phyloP scores from a whole-genome alignment of 495 filamentous ascomycete genomes.

The Podospora sp. region DNA sequence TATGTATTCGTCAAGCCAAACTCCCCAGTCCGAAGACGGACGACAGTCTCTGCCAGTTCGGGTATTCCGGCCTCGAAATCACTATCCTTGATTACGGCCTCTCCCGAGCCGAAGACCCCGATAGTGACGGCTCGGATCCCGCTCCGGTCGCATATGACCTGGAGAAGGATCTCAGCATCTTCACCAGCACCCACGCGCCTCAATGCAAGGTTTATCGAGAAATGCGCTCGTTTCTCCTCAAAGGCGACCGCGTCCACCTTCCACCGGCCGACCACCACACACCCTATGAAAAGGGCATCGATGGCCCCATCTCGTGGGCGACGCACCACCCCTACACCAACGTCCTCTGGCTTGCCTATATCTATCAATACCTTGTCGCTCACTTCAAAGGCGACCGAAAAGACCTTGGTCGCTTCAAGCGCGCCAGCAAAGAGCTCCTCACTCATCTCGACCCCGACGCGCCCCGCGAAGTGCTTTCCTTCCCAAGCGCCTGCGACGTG shows the following conservation, averaged over 20 bases:
- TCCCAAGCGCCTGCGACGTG: constrained; percentile 47
- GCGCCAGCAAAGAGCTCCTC: constrained; percentile 46
- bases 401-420: constrained; percentile 40
- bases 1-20: constrained; percentile 66
- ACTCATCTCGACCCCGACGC: constrained; percentile 46
- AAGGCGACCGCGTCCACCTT: constrained; percentile 34
- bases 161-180: constrained; percentile 55
- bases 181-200: constrained; percentile 51
- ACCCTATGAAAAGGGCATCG: constrained; percentile 38
- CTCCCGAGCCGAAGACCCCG: constrained; percentile 60
- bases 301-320: constrained; percentile 44
- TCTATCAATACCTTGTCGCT: constrained; percentile 46
- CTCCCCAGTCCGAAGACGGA: constrained; percentile 39
- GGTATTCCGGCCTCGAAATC: constrained; percentile 69
- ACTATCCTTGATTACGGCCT: constrained; percentile 92
- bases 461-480: constrained; percentile 38
- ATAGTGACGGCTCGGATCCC: background rate
- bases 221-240: constrained; percentile 55
- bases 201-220: constrained; percentile 52
- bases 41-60: constrained; percentile 54
- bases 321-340: constrained; percentile 54
- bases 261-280: constrained; percentile 39
- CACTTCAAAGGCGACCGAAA: constrained; percentile 40
- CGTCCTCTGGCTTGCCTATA: constrained; percentile 56
- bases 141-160: constrained; percentile 49